Evolutionary conservation across 2,329 filamentous ascomycete species (phyloP).

Genomic region (Helotiales sp.): DNA sequence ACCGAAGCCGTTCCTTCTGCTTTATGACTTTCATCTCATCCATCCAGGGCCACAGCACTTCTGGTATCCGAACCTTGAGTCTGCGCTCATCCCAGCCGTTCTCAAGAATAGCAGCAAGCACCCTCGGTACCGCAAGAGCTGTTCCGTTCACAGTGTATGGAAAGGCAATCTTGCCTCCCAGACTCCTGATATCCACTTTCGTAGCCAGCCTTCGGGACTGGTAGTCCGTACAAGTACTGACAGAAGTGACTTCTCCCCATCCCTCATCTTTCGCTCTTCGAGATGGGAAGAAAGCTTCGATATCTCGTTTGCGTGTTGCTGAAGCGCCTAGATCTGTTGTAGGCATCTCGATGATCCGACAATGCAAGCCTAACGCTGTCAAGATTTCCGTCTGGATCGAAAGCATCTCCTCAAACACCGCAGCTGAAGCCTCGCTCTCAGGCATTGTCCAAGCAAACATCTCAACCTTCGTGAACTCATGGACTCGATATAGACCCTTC

Average conservation of each 20-base stretch:
- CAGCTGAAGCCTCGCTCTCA: slow-evolving; percentile 47
- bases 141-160: slow-evolving; percentile 94
- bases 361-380: slow-evolving; percentile 73
- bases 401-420: slow-evolving; percentile 81
- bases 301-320: slow-evolving; percentile 84
- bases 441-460: slow-evolving; percentile 89
- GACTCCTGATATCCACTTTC: slow-evolving; percentile 56
- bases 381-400: slow-evolving; percentile 85
- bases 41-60: slow-evolving; percentile 83
- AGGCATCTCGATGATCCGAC: slow-evolving; percentile 92
- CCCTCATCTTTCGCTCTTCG: slow-evolving; percentile 64
- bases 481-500: slow-evolving; percentile 93
- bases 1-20: slow-evolving; percentile 8
- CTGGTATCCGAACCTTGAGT: slow-evolving; percentile 70
- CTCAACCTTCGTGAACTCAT: slow-evolving; percentile 98
- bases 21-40: slow-evolving; percentile 66
- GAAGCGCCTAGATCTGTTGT: slow-evolving; percentile 84
- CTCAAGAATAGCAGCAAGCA: slow-evolving; percentile 86
- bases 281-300: slow-evolving; percentile 92
- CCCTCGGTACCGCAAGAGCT: slow-evolving; percentile 84
- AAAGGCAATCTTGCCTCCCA: slow-evolving; percentile 61
- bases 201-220: slow-evolving; percentile 83
- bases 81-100: slow-evolving; percentile 79
- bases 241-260: slow-evolving; percentile 92
- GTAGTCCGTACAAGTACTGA: slow-evolving; percentile 93